A percentile compares a stretch with the other conserved stretches of the same genome.
Evolutionary conservation across 345 rosid species (phyloP).

Genomic region (Linum usitatissimum): DNA sequence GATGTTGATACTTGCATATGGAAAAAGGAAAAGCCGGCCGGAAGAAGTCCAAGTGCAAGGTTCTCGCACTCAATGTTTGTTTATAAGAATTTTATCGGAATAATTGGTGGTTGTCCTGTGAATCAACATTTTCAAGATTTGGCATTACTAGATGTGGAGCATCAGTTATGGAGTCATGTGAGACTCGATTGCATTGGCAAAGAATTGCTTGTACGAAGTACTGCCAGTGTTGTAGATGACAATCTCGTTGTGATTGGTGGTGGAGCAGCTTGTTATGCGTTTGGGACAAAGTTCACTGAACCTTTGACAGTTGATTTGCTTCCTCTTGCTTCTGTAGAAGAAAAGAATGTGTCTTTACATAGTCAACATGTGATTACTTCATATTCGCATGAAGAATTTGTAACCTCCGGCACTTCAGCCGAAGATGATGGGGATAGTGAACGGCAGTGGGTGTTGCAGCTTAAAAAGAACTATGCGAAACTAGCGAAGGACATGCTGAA

Average conservation of each 20-base stretch:
- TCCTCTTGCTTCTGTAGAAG: slow-evolving; percentile 24
- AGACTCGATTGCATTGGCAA: slow-evolving; percentile 45
- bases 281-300: slow-evolving; percentile 86
- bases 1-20: slow-evolving; percentile 44
- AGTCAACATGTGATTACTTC: slow-evolving; percentile 19
- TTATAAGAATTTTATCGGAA: slow-evolving; percentile 49
- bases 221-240: slow-evolving; percentile 57
- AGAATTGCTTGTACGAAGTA: slow-evolving; percentile 65
- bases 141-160: slow-evolving; percentile 52
- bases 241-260: slow-evolving; percentile 78
- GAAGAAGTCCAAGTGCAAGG: slow-evolving; percentile 66
- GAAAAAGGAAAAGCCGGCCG: slow-evolving; percentile 58
- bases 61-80: slow-evolving; percentile 88
- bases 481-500: slow-evolving; percentile 71
- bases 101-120: slow-evolving; percentile 93
- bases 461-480: slow-evolving; percentile 60
- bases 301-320: slow-evolving; percentile 62
- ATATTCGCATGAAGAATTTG: slow-evolving; percentile 17
- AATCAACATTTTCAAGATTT: slow-evolving; percentile 56
- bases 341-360: slow-evolving; percentile 2
- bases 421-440: slow-evolving; percentile 18
- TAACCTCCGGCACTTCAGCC: slow-evolving; percentile 14
- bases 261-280: slow-evolving; percentile 93
- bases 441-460: slow-evolving; percentile 38
- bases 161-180: slow-evolving; percentile 49